Evolutionary conservation across 805 yeast species (phyloP).

Genomic region (Metschnikowia koreensis): DNA sequence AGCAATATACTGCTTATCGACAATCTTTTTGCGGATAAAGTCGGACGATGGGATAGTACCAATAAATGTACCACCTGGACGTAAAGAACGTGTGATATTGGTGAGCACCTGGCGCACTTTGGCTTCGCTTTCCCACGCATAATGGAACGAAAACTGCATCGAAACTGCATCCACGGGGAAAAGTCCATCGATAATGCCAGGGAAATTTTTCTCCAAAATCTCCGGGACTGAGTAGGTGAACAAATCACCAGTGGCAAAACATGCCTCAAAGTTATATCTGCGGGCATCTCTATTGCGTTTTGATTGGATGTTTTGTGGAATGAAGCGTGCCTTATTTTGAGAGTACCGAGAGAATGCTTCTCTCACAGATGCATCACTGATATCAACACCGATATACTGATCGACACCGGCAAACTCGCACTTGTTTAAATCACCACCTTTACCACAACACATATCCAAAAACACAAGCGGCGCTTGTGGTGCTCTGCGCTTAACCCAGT

Average conservation of each 20-base stretch:
- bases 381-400: slow-evolving; percentile 87
- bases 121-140: slow-evolving; percentile 85
- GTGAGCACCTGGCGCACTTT: slow-evolving; percentile 70
- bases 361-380: slow-evolving; percentile 80
- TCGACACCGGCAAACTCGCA: slow-evolving; percentile 73
- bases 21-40: slow-evolving; percentile 65
- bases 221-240: slow-evolving; percentile 70
- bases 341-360: slow-evolving; percentile 80
- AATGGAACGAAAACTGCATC: slow-evolving; percentile 90
- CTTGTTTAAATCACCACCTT: slow-evolving; percentile 94
- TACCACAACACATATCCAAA: slow-evolving; percentile 92
- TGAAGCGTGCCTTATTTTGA: slow-evolving; percentile 45
- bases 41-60: slow-evolving; percentile 96
- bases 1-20: slow-evolving; percentile 41
- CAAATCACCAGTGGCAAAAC: slow-evolving; percentile 90
- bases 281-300: slow-evolving; percentile 34
- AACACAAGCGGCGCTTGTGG: slow-evolving; percentile 41
- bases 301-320: slow-evolving; percentile 24
- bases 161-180: slow-evolving; percentile 88
- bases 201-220: slow-evolving; percentile 60
- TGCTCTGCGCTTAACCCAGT: slow-evolving; percentile 46
- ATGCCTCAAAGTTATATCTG: slow-evolving; percentile 67
- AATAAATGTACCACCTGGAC: slow-evolving; percentile 81
- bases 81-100: slow-evolving; percentile 73
- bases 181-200: slow-evolving; percentile 54